Percentiles rank a stretch among this genome's conserved stretches.
Evolutionary conservation across 306 rosid species (phyloP).

Genomic region (Coriaria nepalensis): DNA sequence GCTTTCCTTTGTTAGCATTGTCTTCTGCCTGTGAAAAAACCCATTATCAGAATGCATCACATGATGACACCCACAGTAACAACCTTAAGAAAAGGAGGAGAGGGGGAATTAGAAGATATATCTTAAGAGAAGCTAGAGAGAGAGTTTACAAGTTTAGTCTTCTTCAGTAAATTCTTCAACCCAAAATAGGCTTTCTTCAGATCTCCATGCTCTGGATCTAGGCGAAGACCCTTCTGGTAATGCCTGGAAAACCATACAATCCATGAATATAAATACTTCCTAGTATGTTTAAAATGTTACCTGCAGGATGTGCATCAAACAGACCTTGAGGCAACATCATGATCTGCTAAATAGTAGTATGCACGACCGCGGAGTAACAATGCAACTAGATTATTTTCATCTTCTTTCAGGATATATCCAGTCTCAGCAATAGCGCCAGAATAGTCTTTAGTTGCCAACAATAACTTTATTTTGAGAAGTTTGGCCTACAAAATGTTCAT

Average conservation of each 20-base stretch:
- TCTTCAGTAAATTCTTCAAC: constrained; percentile 82
- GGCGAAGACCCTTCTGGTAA: constrained; percentile 95
- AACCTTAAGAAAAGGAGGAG: neutral
- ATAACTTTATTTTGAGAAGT: constrained; percentile 56
- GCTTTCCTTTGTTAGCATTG: constrained; percentile 75
- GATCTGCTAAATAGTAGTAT: constrained; percentile 95
- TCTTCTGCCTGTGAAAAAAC: constrained; percentile 69
- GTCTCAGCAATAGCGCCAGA: constrained; percentile 69
- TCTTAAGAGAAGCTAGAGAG: constrained; percentile 2
- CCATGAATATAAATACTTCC: constrained; percentile 1
- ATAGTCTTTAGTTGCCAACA: constrained; percentile 67
- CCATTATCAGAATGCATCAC: constrained; percentile 11
- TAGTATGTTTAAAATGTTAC: neutral
- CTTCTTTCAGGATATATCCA: constrained; percentile 76
- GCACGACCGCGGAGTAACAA: constrained; percentile 85
- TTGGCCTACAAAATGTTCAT: constrained; percentile 96
- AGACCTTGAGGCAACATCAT: constrained; percentile 88
- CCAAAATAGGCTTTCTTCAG: constrained; percentile 94
- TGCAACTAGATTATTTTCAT: constrained; percentile 76
- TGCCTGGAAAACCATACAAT: constrained; percentile 44
- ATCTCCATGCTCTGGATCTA: constrained; percentile 86
- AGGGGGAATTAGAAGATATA: constrained; percentile 6
- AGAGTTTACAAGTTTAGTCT: constrained; percentile 68
- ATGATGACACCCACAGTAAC: constrained; percentile 10
- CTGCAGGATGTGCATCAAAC: constrained; percentile 11